A percentile compares a stretch with the other conserved stretches of the same genome.
Conservation (phyloP, 1,139 yeast genomes). For the Kurtzmaniella quercitrusa region DNA sequence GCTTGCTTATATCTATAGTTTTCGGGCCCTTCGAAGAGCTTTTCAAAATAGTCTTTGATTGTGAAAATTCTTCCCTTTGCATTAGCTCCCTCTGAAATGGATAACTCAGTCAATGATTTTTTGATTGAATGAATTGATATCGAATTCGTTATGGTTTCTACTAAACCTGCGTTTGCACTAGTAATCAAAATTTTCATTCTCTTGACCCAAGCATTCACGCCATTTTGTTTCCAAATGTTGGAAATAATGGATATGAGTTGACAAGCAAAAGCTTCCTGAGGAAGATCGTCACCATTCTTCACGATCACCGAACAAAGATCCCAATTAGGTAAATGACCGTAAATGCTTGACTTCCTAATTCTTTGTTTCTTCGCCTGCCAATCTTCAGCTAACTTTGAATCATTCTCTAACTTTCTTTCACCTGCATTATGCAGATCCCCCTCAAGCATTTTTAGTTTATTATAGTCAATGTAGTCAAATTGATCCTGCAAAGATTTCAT, state of each 20-base stretch:
- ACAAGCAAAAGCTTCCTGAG: slow-evolving; percentile 97
- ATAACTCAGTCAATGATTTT: slow-evolving; percentile 77
- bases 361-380: slow-evolving; percentile 82
- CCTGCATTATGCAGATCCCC: slow-evolving; percentile 59
- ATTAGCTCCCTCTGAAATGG: slow-evolving; percentile 61
- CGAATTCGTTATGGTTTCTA: slow-evolving; percentile 93
- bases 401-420: slow-evolving; percentile 85
- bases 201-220: slow-evolving; percentile 82
- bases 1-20: slow-evolving; percentile 60
- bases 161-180: slow-evolving; percentile 85
- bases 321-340: slow-evolving; percentile 89
- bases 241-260: slow-evolving; percentile 86
- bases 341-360: slow-evolving; percentile 70
- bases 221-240: slow-evolving; percentile 68
- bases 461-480: slow-evolving; percentile 45
- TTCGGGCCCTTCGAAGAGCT: slow-evolving; percentile 62
- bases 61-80: slow-evolving; percentile 67
- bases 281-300: slow-evolving; percentile 90
- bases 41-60: slow-evolving; percentile 68
- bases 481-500: slow-evolving; percentile 84
- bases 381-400: slow-evolving; percentile 88
- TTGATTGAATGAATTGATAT: slow-evolving; percentile 90
- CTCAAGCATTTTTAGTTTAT: slow-evolving; percentile 33
- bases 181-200: slow-evolving; percentile 89
- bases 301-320: slow-evolving; percentile 92